These are phyloP conservation scores for Sphaerobolus stellatus DNA, from an alignment of 1,284 basidiomycete genomes.

Conservation along the genomic window DNA sequence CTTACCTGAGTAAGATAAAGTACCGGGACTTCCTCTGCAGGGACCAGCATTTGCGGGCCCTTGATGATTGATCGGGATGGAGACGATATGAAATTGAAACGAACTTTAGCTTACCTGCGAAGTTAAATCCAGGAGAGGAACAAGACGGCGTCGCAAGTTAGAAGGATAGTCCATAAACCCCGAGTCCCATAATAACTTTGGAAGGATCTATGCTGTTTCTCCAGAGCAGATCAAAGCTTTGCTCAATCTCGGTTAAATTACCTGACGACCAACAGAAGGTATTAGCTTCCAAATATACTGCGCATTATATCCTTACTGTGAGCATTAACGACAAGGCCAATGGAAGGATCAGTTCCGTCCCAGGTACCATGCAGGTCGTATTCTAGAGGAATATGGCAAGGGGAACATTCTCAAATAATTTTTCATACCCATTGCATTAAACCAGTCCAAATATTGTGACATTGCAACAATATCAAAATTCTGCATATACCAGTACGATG, in stretches of 20 bases:
- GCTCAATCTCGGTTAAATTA: slow-evolving; percentile 25
- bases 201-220: slow-evolving; percentile 15
- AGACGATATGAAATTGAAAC: no score
- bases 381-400: no score
- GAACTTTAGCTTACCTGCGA: no score
- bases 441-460: slow-evolving; percentile 25
- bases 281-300: no score
- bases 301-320: no score
- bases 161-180: slow-evolving; percentile 19
- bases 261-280: no score
- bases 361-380: slow-evolving; percentile 29
- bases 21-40: slow-evolving; percentile 11
- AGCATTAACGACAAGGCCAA: slow-evolving; percentile 11
- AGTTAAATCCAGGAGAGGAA: slow-evolving; percentile 5
- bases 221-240: slow-evolving; percentile 18
- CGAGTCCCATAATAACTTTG: slow-evolving; percentile 15
- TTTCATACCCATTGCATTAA: no score
- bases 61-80: no score
- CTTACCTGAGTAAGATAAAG: no score
- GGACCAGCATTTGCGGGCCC: slow-evolving; percentile 8
- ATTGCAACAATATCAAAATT: slow-evolving; percentile 30
- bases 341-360: slow-evolving; percentile 16
- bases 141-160: slow-evolving; percentile 6
- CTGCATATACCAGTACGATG: slow-evolving; percentile 34
- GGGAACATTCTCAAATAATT: no score